A percentile compares a stretch with the other conserved stretches of the same genome.
Evolutionary conservation across 1,284 basidiomycete species (phyloP).

Genomic region (Ustilago cynodontis): DNA sequence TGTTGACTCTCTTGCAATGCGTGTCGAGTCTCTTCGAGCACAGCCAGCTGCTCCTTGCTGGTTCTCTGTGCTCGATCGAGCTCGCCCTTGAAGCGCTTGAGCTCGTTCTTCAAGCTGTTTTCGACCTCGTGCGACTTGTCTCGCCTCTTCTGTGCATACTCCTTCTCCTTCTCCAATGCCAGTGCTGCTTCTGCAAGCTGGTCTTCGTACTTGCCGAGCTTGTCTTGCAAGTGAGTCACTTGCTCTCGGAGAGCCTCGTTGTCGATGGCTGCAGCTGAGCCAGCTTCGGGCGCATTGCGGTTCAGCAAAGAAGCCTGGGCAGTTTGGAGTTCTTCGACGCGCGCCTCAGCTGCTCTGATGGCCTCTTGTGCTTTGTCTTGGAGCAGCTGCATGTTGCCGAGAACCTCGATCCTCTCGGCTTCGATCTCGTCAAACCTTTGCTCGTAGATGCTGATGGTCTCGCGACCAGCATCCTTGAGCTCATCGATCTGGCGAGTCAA

Average conservation of each 20-base stretch:
- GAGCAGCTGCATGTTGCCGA: slow-evolving; percentile 53
- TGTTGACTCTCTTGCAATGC: slow-evolving; percentile 88
- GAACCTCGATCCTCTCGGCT: slow-evolving; percentile 67
- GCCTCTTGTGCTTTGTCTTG: slow-evolving; percentile 83
- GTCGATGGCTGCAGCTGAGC: slow-evolving; percentile 80
- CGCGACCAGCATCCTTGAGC: slow-evolving; percentile 84
- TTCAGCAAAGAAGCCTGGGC: slow-evolving; percentile 23
- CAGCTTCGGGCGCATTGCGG: slow-evolving; percentile 22
- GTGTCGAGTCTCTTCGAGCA: slow-evolving; percentile 75
- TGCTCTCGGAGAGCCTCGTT: slow-evolving; percentile 91
- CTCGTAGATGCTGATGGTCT: slow-evolving; percentile 69
- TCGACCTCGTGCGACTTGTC: slow-evolving; percentile 78
- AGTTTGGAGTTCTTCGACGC: slow-evolving; percentile 76
- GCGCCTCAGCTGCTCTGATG: slow-evolving; percentile 77
- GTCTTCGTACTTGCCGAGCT: slow-evolving; percentile 83
- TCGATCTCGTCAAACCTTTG: slow-evolving; percentile 49
- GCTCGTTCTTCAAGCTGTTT: slow-evolving; percentile 70
- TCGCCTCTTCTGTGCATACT: slow-evolving; percentile 75
- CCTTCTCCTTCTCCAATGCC: slow-evolving; percentile 79
- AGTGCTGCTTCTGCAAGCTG: slow-evolving; percentile 82
- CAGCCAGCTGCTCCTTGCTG: slow-evolving; percentile 24
- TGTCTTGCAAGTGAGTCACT: slow-evolving; percentile 83
- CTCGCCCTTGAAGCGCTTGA: slow-evolving; percentile 74
- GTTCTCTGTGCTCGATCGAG: slow-evolving; percentile 72
- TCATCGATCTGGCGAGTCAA: slow-evolving; percentile 78